Evolutionary conservation across 2,329 filamentous ascomycete genomes (phyloP).

Genomic region (Neodidymelliopsis sp.): DNA sequence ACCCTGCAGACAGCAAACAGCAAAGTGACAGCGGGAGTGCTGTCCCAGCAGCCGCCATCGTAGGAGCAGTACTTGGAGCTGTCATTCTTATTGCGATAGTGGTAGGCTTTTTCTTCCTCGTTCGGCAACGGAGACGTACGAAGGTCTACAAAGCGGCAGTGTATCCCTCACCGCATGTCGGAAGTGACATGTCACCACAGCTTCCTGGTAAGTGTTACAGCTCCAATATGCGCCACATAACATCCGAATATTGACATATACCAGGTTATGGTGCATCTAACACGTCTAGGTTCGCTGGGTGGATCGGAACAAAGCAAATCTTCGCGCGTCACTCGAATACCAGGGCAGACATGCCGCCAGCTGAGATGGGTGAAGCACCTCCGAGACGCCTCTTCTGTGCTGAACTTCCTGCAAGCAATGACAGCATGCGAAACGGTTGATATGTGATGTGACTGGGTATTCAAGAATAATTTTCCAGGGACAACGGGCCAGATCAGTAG

Average conservation of each 20-base stretch:
- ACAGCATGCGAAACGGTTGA: slow-evolving; percentile 14
- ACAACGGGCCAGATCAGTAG: neutral
- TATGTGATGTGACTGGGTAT: neutral
- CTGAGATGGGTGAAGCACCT: slow-evolving; percentile 23
- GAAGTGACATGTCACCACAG: slow-evolving; percentile 37
- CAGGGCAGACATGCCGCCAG: slow-evolving; percentile 17
- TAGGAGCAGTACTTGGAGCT: slow-evolving; percentile 33
- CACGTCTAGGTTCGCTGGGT: neutral
- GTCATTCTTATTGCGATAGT: slow-evolving; percentile 19
- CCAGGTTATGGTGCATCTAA: slow-evolving; percentile 1
- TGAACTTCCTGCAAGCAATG: slow-evolving; percentile 12
- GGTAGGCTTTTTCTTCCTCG: slow-evolving; percentile 18
- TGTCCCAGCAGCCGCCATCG: slow-evolving; percentile 27
- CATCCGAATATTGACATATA: neutral
- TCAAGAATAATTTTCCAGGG: neutral
- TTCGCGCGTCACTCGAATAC: slow-evolving; percentile 28
- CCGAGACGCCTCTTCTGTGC: slow-evolving; percentile 19
- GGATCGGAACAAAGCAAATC: slow-evolving; percentile 12
- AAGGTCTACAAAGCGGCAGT: slow-evolving; percentile 33
- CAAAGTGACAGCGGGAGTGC: neutral
- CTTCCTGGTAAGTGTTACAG: slow-evolving; percentile 24
- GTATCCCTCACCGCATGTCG: slow-evolving; percentile 32
- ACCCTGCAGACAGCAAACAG: neutral
- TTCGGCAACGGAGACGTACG: slow-evolving; percentile 20
- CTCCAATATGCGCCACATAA: neutral